Evolutionary conservation across 208 protist genomes (phyloP), one percentile per base, ranked within the genome.

Genomic region (Leishmania major): DNA sequence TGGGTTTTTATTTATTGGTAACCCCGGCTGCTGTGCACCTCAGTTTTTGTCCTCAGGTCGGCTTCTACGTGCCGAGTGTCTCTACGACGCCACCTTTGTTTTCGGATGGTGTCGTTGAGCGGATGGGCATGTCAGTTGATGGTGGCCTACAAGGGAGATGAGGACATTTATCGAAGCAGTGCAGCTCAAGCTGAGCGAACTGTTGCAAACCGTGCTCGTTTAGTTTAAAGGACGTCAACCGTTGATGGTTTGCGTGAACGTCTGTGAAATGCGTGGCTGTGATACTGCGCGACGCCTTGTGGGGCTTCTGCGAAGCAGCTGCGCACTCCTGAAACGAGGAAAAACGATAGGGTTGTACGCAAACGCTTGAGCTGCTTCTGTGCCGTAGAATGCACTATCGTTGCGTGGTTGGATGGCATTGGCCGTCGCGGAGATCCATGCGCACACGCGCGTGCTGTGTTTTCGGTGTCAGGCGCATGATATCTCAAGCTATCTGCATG

Each of bases 191-290:
- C 60, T 75, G 71, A 75, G 60, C 43, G 28, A 43, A 37, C 47
- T 43, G 28, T 22, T 0, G 7, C 22, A 1, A 45, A 49, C 1
- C 5, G 15, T 2, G 0, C 17, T 3, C 19, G 22, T 17, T 0
- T 0, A n/a, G 5, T 10, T 28, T 22, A 0, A 28, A 19, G 17
- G 3, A 71, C 31, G 35, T 22, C 25, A n/a, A 11, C 17, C 40
- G 17, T 49, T 71, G 19, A 15, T 47, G 11, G 10, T n/a, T 71
- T 13, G 35, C 37, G 40, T 71, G 35, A 45, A 25, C 64, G 13
- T 43, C 8, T 10, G 8, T 70, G n/a, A 22, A 0, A 45, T 37
- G 5, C 15, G 28, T 43, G 4, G 0, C 35, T 43, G n/a, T 1
- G 31, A 35, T 40, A 17, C 31, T 0, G 35, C 31, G 64, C 15